Base-by-base conservation (phyloP, 495 filamentous ascomycete species). In the Cercophora sp. region DNA sequence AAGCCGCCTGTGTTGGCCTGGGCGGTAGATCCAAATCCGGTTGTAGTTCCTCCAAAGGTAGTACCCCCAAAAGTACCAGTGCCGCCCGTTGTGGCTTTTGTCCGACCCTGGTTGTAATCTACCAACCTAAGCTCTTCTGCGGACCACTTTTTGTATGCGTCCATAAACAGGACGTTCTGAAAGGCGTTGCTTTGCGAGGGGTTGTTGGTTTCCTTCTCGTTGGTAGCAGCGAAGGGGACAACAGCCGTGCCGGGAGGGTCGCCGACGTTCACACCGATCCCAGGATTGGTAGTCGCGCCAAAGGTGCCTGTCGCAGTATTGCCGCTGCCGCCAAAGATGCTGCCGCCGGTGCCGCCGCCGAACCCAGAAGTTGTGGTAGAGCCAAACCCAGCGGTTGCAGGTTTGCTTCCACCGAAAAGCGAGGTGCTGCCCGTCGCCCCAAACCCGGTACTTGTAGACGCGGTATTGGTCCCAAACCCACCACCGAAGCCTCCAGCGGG, bases 91-190 rank as follows among this genome's bases (percentile, higher is more conserved):
- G 89, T 92, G 6, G 90, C 93, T 57, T 76, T 87, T 29, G 85
- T 82, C 51, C 93, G 81, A 20, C 93, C 93, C 73, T 88, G 84
- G 48, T 83, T 80, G 69, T 97, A 98, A 70, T 98, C 93, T 27
- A 80, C 88, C 49, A 95, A 67, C 62, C 93, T 82, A 39, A 98
- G 70, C 68, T 98, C 93, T 66, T 98, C 93, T 29, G 88, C 82
- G 4, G 89, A 96, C 69, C 82, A 96, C 55, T 90, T 91, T 64
- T 80, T 82, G 70, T 96, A 97, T 0, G 89, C 82, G 40, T 83
- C 84, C 78, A 87, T 85, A 58, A 96, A 94, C 11, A 82, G 80
- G 55, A 98, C 86, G 58, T 85, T 96, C 65, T 97, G 92, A 63
- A 84, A 98, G 20, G 86, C 79, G 62, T 86, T 88, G 46, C 75